These are phyloP conservation scores for Zizania latifolia DNA, from an alignment of 176 grass and related monocot species.

Conservation along the genomic window DNA sequence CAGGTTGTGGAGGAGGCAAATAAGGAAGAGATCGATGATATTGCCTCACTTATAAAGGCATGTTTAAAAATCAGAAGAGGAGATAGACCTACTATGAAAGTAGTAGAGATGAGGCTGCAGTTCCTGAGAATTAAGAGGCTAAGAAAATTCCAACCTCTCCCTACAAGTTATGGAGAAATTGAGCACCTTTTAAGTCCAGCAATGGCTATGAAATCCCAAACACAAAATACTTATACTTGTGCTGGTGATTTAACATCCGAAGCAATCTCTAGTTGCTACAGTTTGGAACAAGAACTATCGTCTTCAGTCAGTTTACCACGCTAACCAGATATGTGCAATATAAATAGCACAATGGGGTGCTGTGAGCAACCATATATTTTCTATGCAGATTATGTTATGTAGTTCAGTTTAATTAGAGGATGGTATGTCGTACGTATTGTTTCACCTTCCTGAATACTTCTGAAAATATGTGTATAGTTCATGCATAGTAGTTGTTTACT, in stretches of 20 bases:
- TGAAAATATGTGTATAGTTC: too few species aligned
- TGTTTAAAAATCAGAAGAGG: constrained; percentile 32
- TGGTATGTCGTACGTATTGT: too few species aligned
- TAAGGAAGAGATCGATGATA: constrained; percentile 16
- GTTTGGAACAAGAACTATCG: constrained; percentile 20
- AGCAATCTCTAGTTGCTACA: background rate
- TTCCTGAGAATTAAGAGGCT: constrained; percentile 23
- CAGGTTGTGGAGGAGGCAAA: constrained; percentile 29
- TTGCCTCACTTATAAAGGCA: constrained; percentile 11
- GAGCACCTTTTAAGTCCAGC: too few species aligned
- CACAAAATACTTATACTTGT: background rate
- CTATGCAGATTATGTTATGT: background rate
- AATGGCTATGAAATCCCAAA: too few species aligned
- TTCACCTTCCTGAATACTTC: too few species aligned
- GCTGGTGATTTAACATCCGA: background rate
- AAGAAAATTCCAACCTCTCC: background rate
- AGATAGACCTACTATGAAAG: too few species aligned
- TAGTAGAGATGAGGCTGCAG: constrained; percentile 33
- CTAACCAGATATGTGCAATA: background rate
- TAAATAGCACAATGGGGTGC: background rate
- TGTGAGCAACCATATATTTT: background rate
- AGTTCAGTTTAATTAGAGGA: background rate
- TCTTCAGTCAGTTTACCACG: background rate
- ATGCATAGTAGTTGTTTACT: too few species aligned
- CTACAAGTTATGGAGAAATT: background rate